Base-by-base conservation (phyloP, 2,329 filamentous ascomycete genomes). In the Karstenula rhodostoma region DNA sequence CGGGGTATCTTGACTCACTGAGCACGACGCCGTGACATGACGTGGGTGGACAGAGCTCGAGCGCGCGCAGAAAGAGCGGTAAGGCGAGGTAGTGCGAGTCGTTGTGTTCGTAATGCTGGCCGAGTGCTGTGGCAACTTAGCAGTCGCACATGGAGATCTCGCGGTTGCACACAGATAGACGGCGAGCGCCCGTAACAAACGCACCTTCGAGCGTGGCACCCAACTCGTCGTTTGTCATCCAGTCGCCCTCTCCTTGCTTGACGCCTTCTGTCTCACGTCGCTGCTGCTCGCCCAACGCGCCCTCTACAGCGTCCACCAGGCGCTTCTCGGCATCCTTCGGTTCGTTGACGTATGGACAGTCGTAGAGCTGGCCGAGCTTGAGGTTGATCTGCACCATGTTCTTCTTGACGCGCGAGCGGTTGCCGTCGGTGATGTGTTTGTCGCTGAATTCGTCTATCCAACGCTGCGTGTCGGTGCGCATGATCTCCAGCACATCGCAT, bases 311-410 rank as follows among this genome's bases (percentile, higher is more conserved):
- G 86, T 92, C 93, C 1, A 92, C 83, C 42, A 97, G 84, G 19
- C 86, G 82, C 70, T 90, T 88, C 71, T 96, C 92, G 0, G 93
- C 92, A 58, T 87, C 85, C 37, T 93, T 89, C 1, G 86, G 82
- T 56, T 96, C 85, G 54, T 91, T 84, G 13, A 97, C 86, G 72
- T 93, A 89, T 56, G 91, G 87, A 61, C 90, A 88, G 4, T 89
- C 85, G 77, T 96, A 97, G 9, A 97, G 81, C 69, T 94, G 90
- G 33, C 91, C 94, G 7, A 98, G 84, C 80, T 97, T 97, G 57
- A 95, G 87, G 67, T 88, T 88, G 40, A 94, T 89, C 22, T 87
- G 88, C 40, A 97, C 86, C 3, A 89, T 85, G 75, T 91, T 94
- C 63, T 86, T 88, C 57, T 96, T 80, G 5, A 96, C 80, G 52